These are phyloP conservation scores for Cichorium intybus DNA, from an alignment of 140 eudicot species.

Conservation along the genomic window DNA sequence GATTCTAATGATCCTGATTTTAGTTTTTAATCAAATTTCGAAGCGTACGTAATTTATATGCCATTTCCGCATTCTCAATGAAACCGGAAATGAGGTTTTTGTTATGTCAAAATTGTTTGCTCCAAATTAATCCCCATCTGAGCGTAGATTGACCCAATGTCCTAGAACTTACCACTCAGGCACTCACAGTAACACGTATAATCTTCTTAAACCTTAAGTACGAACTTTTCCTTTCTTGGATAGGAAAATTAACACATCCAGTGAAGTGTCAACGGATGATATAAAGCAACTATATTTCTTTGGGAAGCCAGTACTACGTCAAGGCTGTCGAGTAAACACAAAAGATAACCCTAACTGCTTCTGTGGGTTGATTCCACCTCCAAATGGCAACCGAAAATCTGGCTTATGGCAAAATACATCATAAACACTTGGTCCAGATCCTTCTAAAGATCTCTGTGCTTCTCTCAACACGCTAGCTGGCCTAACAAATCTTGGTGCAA, in stretches of 20 bases:
- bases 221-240: constrained; percentile 8
- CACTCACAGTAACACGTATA: constrained; percentile 3
- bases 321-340: constrained; percentile 85
- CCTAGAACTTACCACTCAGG: background rate
- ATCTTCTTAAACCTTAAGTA: background rate
- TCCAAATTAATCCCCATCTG: background rate
- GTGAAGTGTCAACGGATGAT: constrained; percentile 74
- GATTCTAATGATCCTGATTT: constrained; percentile 10
- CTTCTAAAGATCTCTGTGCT: constrained; percentile 72
- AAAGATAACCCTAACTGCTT: constrained; percentile 97
- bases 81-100: no score
- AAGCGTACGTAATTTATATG: constrained; percentile 12
- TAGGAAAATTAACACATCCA: constrained; percentile 65
- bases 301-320: constrained; percentile 76
- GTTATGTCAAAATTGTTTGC: background rate
- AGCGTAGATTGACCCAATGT: background rate
- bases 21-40: constrained; percentile 3
- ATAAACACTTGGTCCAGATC: constrained; percentile 81
- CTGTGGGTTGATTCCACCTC: constrained; percentile 88
- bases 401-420: constrained; percentile 95
- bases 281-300: constrained; percentile 67
- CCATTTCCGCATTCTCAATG: no score
- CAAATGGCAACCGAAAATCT: constrained; percentile 83
- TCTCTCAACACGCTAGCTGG: constrained; percentile 79
- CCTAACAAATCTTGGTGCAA: constrained; percentile 89